Conservation (phyloP, 305 asterid genomes). For the Fraxinus velutina region DNA sequence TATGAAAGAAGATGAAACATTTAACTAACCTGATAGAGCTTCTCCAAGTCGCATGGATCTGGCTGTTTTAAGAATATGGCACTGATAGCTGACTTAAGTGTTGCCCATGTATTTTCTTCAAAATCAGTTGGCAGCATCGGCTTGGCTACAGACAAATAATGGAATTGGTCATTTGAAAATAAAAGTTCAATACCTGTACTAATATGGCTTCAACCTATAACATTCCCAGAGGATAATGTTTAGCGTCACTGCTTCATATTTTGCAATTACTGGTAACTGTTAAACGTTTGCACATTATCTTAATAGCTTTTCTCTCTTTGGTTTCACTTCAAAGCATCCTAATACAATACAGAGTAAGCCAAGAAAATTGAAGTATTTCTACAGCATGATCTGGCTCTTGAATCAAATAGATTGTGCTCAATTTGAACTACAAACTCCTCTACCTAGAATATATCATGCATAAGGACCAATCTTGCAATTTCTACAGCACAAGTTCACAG, state of each 20-base stretch:
- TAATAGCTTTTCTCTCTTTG: neutral
- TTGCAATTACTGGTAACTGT: neutral
- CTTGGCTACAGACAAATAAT: constrained; percentile 50
- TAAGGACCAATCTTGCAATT: neutral
- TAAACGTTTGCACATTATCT: neutral
- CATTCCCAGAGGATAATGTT: neutral
- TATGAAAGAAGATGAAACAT: neutral
- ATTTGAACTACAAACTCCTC: neutral
- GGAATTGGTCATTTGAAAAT: constrained; percentile 20
- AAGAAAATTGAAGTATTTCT: neutral
- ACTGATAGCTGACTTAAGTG: constrained; percentile 79
- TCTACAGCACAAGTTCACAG: neutral
- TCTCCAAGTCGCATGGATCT: constrained; percentile 84
- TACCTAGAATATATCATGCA: neutral
- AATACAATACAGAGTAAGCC: neutral
- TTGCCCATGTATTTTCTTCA: constrained; percentile 94
- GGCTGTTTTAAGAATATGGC: constrained; percentile 93
- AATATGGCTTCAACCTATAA: neutral
- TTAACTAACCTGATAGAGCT: constrained; percentile 71
- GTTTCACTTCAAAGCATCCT: neutral
- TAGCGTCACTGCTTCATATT: neutral
- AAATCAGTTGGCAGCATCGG: constrained; percentile 77
- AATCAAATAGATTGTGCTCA: neutral
- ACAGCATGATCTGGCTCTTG: neutral
- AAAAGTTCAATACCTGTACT: neutral